Conservation (phyloP, 768 basidiomycete genomes). For the Lactarius vividus region DNA sequence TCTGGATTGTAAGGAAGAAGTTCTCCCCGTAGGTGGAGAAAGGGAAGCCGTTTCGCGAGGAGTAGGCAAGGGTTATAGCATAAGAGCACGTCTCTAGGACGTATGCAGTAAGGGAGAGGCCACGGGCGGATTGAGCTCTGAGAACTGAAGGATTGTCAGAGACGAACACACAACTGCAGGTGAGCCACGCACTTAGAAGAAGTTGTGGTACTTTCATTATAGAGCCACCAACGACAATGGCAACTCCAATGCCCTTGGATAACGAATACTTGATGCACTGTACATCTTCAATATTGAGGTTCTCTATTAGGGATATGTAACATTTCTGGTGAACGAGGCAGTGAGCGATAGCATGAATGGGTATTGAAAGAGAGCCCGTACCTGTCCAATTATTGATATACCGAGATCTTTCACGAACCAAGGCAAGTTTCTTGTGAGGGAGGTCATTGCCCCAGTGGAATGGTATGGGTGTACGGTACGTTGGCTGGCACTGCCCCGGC, state of each 20-base stretch:
- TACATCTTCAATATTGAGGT: conserved; percentile 72
- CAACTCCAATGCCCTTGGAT: conserved; percentile 90
- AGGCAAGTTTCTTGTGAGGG: conserved; percentile 82
- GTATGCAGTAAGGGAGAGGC: conserved; percentile 84
- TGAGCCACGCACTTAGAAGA: conserved; percentile 62
- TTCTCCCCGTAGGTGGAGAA: conserved; percentile 99
- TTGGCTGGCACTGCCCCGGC: background rate
- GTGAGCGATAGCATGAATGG: conserved; percentile 17
- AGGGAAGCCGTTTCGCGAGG: conserved; percentile 80
- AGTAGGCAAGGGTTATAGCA: conserved; percentile 86
- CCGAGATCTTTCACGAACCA: conserved; percentile 82
- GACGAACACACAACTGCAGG: background rate
- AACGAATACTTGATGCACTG: conserved; percentile 88
- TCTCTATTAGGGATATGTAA: conserved; percentile 83
- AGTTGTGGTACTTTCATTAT: conserved; percentile 97
- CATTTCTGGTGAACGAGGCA: conserved; percentile 61
- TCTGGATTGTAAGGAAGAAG: conserved; percentile 87
- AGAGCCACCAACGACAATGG: conserved; percentile 87
- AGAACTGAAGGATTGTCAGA: conserved; percentile 48
- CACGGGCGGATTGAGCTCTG: conserved; percentile 72
- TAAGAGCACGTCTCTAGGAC: conserved; percentile 89
- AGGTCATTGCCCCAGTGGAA: conserved; percentile 48
- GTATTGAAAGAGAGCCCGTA: conserved; percentile 33
- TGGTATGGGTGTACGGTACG: background rate
- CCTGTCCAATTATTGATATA: conserved; percentile 78